These are phyloP conservation scores for Prillingera fragicola DNA, from an alignment of 1,284 basidiomycete genomes.

Conservation along the genomic window DNA sequence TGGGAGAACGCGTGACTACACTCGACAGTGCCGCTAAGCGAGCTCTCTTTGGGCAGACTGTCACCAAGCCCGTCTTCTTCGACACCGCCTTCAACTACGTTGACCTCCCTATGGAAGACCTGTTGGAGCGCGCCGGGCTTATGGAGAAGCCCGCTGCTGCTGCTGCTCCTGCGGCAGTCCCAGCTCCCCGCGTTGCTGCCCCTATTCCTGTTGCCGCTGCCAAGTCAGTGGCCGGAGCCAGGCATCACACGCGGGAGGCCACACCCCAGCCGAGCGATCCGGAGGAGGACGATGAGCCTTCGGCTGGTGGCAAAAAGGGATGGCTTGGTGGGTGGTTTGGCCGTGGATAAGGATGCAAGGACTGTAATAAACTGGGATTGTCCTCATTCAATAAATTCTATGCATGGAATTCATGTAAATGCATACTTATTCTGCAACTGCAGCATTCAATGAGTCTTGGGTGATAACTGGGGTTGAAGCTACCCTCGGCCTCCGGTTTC, in stretches of 20 bases:
- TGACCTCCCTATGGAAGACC: slow-evolving; percentile 69
- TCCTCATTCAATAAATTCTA: too few species aligned
- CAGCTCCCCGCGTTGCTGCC: slow-evolving; percentile 4
- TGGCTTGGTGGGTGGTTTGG: slow-evolving; percentile 49
- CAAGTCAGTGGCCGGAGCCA: neutral
- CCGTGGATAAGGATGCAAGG: too few species aligned
- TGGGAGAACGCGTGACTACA: slow-evolving; percentile 54
- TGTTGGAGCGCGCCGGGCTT: slow-evolving; percentile 66
- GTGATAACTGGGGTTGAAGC: too few species aligned
- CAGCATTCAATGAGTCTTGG: too few species aligned
- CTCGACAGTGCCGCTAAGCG: slow-evolving; percentile 61
- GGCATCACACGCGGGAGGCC: slow-evolving; percentile 29
- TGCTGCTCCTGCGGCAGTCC: slow-evolving; percentile 18
- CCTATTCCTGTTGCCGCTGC: neutral
- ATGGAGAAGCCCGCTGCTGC: slow-evolving; percentile 12
- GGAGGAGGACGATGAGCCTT: slow-evolving; percentile 11
- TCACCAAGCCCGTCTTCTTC: slow-evolving; percentile 83
- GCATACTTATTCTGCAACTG: too few species aligned
- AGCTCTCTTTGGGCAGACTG: slow-evolving; percentile 72
- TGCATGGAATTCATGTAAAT: too few species aligned
- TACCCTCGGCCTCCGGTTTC: too few species aligned
- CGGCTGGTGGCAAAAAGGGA: slow-evolving; percentile 23
- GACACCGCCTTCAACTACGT: slow-evolving; percentile 92
- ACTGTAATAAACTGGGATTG: too few species aligned
- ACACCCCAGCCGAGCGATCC: slow-evolving; percentile 22